Conservation (phyloP, 306 rosid genomes). For the Alnus glutinosa region DNA sequence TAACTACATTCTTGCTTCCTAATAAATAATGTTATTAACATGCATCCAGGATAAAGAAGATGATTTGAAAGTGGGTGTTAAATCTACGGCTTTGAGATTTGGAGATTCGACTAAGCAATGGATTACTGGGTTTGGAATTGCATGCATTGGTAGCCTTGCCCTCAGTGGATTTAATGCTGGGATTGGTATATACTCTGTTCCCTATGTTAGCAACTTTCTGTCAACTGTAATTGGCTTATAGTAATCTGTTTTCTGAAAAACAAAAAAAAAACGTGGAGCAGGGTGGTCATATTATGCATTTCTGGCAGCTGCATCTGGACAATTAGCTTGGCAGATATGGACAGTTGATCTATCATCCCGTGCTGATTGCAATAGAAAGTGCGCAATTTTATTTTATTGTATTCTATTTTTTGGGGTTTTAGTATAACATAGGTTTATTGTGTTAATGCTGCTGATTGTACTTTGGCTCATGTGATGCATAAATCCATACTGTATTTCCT, state of each 20-base stretch:
- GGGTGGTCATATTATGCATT: conserved; percentile 85
- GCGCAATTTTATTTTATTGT: conserved; percentile 22
- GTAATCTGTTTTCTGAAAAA: conserved; percentile 19
- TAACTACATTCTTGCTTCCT: background rate
- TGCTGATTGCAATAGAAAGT: conserved; percentile 83
- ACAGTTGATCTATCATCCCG: conserved; percentile 75
- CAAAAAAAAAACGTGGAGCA: conserved; percentile 31
- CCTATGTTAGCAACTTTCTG: background rate
- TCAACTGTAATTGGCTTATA: conserved; percentile 5
- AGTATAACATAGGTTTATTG: background rate
- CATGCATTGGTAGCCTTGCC: conserved; percentile 72
- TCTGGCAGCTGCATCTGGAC: conserved; percentile 81
- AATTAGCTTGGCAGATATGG: conserved; percentile 82
- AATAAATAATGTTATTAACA: conserved; percentile 4
- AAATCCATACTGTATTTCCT: conserved; percentile 19
- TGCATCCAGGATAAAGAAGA: conserved; percentile 85
- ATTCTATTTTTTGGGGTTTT: background rate
- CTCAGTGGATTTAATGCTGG: conserved; percentile 79
- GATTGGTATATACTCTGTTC: conserved; percentile 46
- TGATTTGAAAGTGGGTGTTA: conserved; percentile 87
- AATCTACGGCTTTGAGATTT: conserved; percentile 93
- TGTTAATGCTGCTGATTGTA: background rate
- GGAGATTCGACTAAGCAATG: conserved; percentile 83
- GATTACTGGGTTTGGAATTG: conserved; percentile 73
- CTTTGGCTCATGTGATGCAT: conserved; percentile 8